Evolutionary conservation across 2,329 filamentous ascomycete genomes (phyloP).

Genomic region (Fusarium liriodendri): DNA sequence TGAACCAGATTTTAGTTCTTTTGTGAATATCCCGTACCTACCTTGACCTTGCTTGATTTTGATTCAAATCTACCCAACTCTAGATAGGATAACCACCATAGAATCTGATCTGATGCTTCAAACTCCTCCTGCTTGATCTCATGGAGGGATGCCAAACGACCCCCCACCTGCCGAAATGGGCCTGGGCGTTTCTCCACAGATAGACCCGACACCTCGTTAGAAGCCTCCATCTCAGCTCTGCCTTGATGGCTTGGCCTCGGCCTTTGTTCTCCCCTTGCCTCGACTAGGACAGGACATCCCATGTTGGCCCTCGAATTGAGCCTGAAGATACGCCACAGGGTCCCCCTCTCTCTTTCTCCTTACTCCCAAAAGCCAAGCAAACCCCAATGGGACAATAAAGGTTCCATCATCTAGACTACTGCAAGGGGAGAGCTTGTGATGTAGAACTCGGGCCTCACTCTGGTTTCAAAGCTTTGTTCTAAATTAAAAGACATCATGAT

Average conservation of each 20-base stretch:
- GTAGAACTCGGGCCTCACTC: neutral
- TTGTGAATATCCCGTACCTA: neutral
- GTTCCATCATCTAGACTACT: too few species aligned
- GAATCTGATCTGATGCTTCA: neutral
- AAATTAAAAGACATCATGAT: slow-evolving; percentile 23
- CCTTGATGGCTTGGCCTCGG: neutral
- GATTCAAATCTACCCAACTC: neutral
- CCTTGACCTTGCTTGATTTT: neutral
- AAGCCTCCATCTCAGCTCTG: neutral
- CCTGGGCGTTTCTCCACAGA: neutral
- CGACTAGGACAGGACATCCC: neutral
- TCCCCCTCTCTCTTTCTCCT: neutral
- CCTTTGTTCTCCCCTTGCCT: neutral
- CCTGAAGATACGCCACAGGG: neutral
- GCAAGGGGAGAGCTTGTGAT: neutral
- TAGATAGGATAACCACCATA: neutral
- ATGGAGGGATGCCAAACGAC: neutral
- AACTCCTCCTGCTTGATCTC: neutral
- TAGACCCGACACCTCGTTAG: neutral
- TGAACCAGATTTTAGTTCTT: neutral
- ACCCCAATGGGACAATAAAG: neutral
- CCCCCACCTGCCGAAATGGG: slow-evolving; percentile 1
- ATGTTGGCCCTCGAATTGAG: neutral
- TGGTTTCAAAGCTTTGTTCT: slow-evolving; percentile 9
- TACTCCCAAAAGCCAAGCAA: neutral